Conservation (phyloP, 2,329 filamentous ascomycete species). For the Trichoderma atroviride region DNA sequence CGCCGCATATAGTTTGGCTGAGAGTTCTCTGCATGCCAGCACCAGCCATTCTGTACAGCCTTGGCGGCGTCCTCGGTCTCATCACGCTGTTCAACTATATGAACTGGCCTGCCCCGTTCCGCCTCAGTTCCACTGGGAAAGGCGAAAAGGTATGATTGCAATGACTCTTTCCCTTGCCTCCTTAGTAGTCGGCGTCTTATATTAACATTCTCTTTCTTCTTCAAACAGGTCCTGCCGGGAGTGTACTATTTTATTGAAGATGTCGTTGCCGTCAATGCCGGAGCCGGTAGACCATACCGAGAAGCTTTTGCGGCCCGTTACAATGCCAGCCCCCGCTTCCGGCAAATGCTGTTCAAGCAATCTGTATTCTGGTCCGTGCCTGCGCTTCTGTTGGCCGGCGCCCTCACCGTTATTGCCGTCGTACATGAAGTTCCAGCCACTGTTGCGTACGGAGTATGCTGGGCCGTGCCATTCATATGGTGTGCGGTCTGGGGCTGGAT, state of each 20-base stretch:
- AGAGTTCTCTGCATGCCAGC: constrained; percentile 56
- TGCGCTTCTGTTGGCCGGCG: constrained; percentile 41
- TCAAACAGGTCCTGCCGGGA: constrained; percentile 55
- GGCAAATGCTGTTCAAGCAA: constrained; percentile 45
- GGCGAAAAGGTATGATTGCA: constrained; percentile 44
- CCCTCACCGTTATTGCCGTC: constrained; percentile 43
- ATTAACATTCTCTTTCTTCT: background rate
- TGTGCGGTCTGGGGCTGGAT: constrained; percentile 40
- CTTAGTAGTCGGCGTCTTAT: background rate
- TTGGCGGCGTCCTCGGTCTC: constrained; percentile 47
- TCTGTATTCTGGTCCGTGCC: constrained; percentile 48
- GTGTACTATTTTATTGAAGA: constrained; percentile 69
- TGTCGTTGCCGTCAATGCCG: constrained; percentile 67
- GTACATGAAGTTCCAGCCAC: constrained; percentile 41
- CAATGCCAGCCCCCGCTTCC: constrained; percentile 46
- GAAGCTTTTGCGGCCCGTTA: constrained; percentile 48
- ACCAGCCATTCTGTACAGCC: constrained; percentile 53
- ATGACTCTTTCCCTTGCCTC: background rate
- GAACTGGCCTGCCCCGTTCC: constrained; percentile 57
- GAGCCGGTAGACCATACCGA: constrained; percentile 51
- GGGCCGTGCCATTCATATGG: constrained; percentile 47
- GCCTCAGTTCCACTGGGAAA: constrained; percentile 65
- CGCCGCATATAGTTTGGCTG: constrained; percentile 53
- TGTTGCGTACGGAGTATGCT: constrained; percentile 44
- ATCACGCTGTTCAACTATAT: constrained; percentile 41